These are phyloP conservation scores for Chrysochromulina tobinii DNA, from an alignment of 78 protist genomes.

Conservation along the genomic window DNA sequence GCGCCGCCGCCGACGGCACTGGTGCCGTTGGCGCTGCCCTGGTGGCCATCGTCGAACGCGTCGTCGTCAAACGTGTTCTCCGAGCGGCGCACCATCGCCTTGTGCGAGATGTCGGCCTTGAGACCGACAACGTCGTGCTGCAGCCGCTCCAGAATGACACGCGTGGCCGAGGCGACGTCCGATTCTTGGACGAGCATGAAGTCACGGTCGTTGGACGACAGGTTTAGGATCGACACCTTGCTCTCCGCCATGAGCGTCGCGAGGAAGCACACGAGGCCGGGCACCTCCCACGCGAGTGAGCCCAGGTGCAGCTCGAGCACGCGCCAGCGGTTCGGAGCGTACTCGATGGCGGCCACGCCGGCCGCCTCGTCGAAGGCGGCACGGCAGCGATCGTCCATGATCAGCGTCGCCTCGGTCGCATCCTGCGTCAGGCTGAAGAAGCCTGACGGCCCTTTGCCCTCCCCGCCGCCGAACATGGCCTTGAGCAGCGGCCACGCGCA, in stretches of 20 bases:
- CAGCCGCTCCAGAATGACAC: neutral
- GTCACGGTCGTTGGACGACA: slow-evolving; percentile 5
- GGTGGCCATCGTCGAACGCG: no score
- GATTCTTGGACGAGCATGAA: neutral
- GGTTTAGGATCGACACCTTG: neutral
- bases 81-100: no score
- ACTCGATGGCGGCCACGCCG: neutral
- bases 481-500: slow-evolving; percentile 17
- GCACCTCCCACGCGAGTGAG: neutral
- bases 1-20: no score
- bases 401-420: neutral
- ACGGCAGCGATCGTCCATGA: neutral
- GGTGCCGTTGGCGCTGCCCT: no score
- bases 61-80: no score
- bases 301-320: neutral
- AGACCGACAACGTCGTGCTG: no score
- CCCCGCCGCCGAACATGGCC: neutral
- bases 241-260: neutral
- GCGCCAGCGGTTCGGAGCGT: neutral
- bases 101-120: no score
- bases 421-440: slow-evolving; percentile 20
- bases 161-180: neutral
- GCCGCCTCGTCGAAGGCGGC: neutral
- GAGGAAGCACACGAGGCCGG: neutral
- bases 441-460: neutral